phyloP scores from a whole-genome alignment of 805 yeast genomes.

The Teunomyces lycoperdinae region DNA sequence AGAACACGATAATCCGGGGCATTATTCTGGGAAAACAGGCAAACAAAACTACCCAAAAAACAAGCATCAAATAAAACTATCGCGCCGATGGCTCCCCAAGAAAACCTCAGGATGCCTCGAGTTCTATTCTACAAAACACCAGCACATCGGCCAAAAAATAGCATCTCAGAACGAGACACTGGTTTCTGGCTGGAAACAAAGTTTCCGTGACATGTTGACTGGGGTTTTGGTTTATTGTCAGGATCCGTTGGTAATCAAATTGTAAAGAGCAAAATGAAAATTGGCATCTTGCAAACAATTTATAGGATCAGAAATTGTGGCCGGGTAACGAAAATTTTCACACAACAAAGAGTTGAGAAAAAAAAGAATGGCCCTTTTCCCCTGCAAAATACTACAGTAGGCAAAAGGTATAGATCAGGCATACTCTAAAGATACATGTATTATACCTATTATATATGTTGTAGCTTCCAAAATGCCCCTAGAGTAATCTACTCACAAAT shows the following conservation, averaged over 20 bases:
- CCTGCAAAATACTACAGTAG: background rate
- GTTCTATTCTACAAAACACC: conserved; percentile 10
- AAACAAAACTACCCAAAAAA: conserved; percentile 27
- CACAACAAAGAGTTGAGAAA: background rate
- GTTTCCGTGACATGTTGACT: conserved; percentile 20
- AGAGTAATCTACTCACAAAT: conserved; percentile 2
- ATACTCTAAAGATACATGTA: conserved; percentile 1
- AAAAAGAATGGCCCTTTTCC: background rate
- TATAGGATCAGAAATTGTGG: background rate
- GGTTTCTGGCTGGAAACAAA: conserved; percentile 13
- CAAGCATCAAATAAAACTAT: conserved; percentile 21
- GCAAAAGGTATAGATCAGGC: background rate
- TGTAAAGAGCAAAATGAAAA: conserved; percentile 6
- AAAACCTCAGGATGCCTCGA: conserved; percentile 14
- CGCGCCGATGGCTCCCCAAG: conserved; percentile 6
- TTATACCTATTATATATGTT: conserved; percentile 6
- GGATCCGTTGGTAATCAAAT: conserved; percentile 34
- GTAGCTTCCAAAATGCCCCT: conserved; percentile 5
- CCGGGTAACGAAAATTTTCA: conserved; percentile 3
- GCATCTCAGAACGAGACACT: conserved; percentile 23
- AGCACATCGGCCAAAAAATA: conserved; percentile 1
- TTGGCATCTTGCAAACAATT: background rate
- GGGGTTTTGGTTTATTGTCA: conserved; percentile 31
- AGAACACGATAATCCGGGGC: conserved; percentile 47
- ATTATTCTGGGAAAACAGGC: conserved; percentile 38